Evolutionary conservation across 192 early-diverging fungal species (phyloP).

Genomic region (Entomortierella parvispora): DNA sequence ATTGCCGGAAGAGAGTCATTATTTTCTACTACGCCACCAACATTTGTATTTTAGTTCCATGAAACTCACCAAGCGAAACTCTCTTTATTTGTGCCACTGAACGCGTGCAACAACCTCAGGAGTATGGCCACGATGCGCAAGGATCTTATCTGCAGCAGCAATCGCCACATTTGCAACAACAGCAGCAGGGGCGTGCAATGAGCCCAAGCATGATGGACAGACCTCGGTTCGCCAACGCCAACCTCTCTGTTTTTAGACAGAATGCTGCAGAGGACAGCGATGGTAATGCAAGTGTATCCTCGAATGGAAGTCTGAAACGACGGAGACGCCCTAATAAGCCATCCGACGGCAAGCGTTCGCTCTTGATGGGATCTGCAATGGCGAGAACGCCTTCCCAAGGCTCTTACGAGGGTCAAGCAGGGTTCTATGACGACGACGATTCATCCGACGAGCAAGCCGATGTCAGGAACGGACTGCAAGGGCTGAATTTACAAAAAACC

Average conservation of each 20-base stretch:
- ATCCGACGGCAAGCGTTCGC: slow-evolving; percentile 25
- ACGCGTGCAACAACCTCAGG: too few relatives aligned
- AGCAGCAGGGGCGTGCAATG: slow-evolving; percentile 32
- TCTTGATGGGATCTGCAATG: slow-evolving; percentile 26
- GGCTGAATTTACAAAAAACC: slow-evolving; percentile 41
- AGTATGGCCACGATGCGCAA: slow-evolving; percentile 6
- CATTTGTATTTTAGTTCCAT: too few relatives aligned
- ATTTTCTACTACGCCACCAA: too few relatives aligned
- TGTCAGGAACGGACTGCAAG: slow-evolving; percentile 41
- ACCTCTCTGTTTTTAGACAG: slow-evolving; percentile 41
- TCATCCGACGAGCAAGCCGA: slow-evolving; percentile 33
- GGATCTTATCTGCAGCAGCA: background rate
- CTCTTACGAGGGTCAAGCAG: slow-evolving; percentile 22
- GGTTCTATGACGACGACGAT: slow-evolving; percentile 34
- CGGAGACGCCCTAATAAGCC: slow-evolving; percentile 39
- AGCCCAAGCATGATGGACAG: slow-evolving; percentile 31
- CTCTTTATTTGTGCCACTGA: too few relatives aligned
- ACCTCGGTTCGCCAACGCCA: slow-evolving; percentile 41
- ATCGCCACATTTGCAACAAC: slow-evolving; percentile 2
- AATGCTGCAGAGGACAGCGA: slow-evolving; percentile 50
- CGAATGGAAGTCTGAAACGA: slow-evolving; percentile 45
- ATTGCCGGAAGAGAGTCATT: too few relatives aligned
- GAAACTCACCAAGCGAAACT: too few relatives aligned
- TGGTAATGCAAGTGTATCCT: slow-evolving; percentile 47
- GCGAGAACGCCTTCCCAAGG: slow-evolving; percentile 33